Conservation (phyloP, 2,329 filamentous ascomycete species). For the Trichophyton equinum region DNA sequence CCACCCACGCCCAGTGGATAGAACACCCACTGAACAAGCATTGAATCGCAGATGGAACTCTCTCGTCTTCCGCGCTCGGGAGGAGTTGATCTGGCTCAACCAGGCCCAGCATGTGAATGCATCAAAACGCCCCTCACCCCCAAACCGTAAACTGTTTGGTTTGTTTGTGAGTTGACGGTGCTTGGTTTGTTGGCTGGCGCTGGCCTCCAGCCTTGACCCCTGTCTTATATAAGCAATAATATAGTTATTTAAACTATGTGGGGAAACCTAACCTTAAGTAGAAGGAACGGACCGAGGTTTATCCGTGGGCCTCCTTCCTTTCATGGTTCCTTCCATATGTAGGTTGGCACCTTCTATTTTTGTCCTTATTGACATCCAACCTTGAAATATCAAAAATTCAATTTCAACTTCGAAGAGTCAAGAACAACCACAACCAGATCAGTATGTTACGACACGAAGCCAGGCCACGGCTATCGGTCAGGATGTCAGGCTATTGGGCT, state of each 20-base stretch:
- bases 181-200: too few relatives aligned
- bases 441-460: too few relatives aligned
- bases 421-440: too few relatives aligned
- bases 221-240: neutral
- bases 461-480: too few relatives aligned
- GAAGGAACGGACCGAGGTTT: neutral
- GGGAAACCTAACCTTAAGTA: neutral
- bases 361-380: neutral
- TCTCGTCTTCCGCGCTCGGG: neutral
- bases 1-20: neutral
- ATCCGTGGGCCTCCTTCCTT: neutral
- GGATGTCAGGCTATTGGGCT: too few relatives aligned
- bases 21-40: neutral
- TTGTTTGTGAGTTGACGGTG: too few relatives aligned
- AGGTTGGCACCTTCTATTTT: neutral
- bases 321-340: neutral
- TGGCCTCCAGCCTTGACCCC: too few relatives aligned
- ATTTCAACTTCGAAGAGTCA: too few relatives aligned
- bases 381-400: too few relatives aligned
- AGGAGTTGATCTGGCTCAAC: too few relatives aligned
- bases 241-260: neutral
- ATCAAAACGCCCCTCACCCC: neutral
- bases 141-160: neutral
- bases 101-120: neutral
- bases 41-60: neutral